Percentiles rank a stretch among this genome's conserved stretches.
Conservation (phyloP, 768 basidiomycete genomes). For the Boletellus ananiceps region DNA sequence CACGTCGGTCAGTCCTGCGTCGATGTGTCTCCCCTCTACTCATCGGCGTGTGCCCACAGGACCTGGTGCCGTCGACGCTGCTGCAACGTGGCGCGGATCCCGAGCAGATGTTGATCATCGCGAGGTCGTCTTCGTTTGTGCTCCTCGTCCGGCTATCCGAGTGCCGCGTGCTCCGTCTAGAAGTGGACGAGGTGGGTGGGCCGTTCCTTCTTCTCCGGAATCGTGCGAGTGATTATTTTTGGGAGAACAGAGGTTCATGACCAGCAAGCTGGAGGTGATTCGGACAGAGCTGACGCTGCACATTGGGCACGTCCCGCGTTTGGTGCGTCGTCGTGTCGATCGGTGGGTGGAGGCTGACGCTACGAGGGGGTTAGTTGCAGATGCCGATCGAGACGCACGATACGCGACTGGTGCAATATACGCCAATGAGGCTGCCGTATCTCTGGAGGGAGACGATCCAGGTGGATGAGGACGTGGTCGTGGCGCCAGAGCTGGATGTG, state of each 20-base stretch:
- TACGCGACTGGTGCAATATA: constrained; percentile 15
- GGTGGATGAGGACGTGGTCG: background rate
- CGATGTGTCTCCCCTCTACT: background rate
- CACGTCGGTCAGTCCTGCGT: constrained; percentile 9
- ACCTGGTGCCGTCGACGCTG: constrained; percentile 1
- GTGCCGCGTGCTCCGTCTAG: constrained; percentile 19
- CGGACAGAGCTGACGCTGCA: constrained; percentile 10
- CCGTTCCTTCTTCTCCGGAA: too few species aligned
- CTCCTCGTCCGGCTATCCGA: constrained; percentile 17
- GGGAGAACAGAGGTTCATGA: constrained; percentile 12
- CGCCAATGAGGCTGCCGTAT: constrained; percentile 11
- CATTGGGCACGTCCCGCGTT: constrained; percentile 9
- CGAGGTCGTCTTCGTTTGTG: constrained; percentile 16
- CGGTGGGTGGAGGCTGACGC: constrained; percentile 1
- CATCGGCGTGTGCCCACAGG: background rate
- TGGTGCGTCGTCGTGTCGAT: constrained; percentile 9
- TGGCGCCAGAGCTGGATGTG: background rate
- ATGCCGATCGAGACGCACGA: constrained; percentile 12
- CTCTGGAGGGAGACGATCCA: constrained; percentile 13
- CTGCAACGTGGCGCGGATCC: background rate
- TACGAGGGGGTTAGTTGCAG: constrained; percentile 6
- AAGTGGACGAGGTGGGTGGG: constrained; percentile 18
- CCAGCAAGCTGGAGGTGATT: constrained; percentile 19
- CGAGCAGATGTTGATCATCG: constrained; percentile 18
- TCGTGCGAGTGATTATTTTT: too few species aligned